phyloP scores from a whole-genome alignment of 2,329 filamentous ascomycete genomes.

The Geosmithia putterillii region DNA sequence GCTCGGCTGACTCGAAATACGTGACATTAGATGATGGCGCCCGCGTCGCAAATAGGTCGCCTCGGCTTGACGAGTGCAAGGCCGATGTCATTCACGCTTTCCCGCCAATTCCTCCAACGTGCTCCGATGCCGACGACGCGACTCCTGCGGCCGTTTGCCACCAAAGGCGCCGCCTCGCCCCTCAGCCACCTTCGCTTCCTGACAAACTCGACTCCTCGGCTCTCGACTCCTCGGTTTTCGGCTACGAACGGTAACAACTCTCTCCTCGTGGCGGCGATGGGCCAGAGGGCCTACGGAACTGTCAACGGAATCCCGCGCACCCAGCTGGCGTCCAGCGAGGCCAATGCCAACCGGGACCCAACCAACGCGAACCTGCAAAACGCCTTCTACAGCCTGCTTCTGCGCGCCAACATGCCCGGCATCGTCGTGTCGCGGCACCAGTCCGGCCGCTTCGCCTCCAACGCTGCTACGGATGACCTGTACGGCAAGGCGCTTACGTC shows the following conservation, averaged over 20 bases:
- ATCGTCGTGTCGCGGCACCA: constrained; percentile 87
- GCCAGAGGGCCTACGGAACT: constrained; percentile 22
- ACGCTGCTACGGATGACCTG: constrained; percentile 61
- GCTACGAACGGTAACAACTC: not conserved
- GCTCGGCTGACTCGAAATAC: not conserved
- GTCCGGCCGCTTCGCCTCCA: constrained; percentile 73
- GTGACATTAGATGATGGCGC: not conserved
- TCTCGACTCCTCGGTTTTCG: not conserved
- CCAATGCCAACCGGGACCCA: constrained; percentile 86
- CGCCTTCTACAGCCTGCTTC: constrained; percentile 82
- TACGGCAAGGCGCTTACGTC: constrained; percentile 60
- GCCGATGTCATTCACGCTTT: constrained; percentile 10
- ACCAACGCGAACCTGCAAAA: constrained; percentile 79
- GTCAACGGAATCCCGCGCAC: constrained; percentile 41
- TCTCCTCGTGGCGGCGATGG: not conserved
- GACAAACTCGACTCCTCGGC: constrained; percentile 1
- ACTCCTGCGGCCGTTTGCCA: constrained; percentile 1
- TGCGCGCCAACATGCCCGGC: constrained; percentile 85
- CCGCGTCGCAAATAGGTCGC: constrained; percentile 8
- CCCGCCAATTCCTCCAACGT: not conserved
- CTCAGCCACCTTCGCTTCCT: not conserved
- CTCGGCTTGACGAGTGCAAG: constrained; percentile 17
- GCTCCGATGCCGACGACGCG: not conserved
- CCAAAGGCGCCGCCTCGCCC: not conserved
- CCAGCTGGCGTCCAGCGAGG: constrained; percentile 74